Evolutionary conservation across 2,329 filamentous ascomycete species (phyloP), one percentile per base, ranked within the genome.

Genomic region (Sclerotinia borealis): DNA sequence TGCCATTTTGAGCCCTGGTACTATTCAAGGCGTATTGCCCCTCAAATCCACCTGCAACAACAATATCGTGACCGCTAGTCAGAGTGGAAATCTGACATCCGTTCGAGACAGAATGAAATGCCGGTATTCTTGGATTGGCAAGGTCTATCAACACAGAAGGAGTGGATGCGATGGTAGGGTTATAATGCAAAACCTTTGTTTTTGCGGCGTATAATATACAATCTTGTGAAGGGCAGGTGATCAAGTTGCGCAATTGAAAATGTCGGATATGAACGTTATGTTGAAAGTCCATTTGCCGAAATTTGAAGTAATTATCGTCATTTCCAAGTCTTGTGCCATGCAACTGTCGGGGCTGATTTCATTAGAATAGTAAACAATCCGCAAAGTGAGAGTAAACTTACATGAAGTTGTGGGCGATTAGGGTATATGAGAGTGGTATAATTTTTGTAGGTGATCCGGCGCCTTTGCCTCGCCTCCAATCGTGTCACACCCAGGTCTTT

Each of bases 171-270:
- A 41, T 41, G 45, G 79, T 72, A 11, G 82, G 79, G 70, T 87
- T 83, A 66, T 83, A 77, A 60, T 81, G 77, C 48, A 80, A 76
- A 22, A 89, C 77, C 17, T 79, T 78, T 55, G 76, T 77, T 47
- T 73, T 72, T 41, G 79, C 79, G 3, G 85, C 81, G 68, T 87
- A 88, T 70, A 83, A 88, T 10, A 80, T 78, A 48, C 82, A 80
- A 8, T 80, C 81, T 37, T 81, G 78, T 10, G 82, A 83, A 6
- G 82, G 78, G 69, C 81, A 82, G 2, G 83, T 83, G 25, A 89
- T 75, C 19, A 87, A 77, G 68, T 86, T 87, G 49, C 86, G 83
- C 15, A 89, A 77, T 71, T 89, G 86, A 65, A 88, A 89, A 74
- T 89, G 86, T n/a, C 83, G 77, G 22, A 88, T 74, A 65, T 80